Evolutionary conservation across 2,329 filamentous ascomycete genomes (phyloP).

Genomic region (Blastomyces gilchristii): DNA sequence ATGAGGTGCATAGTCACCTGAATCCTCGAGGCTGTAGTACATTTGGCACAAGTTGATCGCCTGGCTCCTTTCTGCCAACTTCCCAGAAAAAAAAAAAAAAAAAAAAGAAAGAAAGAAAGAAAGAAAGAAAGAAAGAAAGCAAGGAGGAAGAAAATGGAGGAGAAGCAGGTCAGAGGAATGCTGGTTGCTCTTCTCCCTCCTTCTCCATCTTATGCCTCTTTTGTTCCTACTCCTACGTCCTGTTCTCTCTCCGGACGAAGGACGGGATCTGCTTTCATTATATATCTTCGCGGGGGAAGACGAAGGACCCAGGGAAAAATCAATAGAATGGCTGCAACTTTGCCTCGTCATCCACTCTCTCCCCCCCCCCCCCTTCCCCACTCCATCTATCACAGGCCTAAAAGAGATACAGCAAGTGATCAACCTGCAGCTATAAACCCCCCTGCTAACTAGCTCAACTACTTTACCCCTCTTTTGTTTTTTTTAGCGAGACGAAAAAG

Average conservation of each 20-base stretch:
- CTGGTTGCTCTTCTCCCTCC: background rate
- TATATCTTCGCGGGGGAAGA: background rate
- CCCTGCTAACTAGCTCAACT: background rate
- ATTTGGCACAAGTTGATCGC: background rate
- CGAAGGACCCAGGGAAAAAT: background rate
- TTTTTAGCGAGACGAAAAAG: slow-evolving; percentile 44
- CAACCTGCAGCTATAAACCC: background rate
- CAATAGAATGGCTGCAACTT: background rate
- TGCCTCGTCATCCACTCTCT: background rate
- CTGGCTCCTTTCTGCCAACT: background rate
- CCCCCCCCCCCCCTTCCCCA: background rate
- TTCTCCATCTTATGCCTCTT: background rate
- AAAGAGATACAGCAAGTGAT: background rate
- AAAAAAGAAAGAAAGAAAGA: background rate
- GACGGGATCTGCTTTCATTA: background rate
- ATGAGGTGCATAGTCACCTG: background rate
- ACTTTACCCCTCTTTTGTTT: background rate
- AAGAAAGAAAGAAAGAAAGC: background rate
- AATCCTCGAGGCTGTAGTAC: background rate
- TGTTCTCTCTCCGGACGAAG: background rate
- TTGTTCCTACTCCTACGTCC: background rate
- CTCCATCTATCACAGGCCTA: background rate
- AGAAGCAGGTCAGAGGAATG: background rate
- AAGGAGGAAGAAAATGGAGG: background rate
- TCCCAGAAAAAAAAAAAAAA: background rate